Evolutionary conservation across 305 asterid species (phyloP).

Genomic region (Fraxinus sp.): DNA sequence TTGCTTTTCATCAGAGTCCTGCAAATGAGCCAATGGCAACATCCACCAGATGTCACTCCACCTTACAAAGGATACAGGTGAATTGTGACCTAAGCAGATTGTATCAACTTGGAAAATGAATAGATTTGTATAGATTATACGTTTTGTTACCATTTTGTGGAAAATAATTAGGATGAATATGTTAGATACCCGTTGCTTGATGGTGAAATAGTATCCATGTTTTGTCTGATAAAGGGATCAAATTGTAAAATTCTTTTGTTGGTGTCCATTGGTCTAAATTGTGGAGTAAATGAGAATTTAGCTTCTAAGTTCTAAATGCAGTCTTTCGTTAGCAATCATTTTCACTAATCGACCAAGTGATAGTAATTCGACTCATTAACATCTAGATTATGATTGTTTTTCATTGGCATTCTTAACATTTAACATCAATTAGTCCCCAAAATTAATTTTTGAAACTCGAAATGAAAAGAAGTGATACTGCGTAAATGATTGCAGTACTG

Average conservation of each 20-base stretch:
- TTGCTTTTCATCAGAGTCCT: constrained; percentile 72
- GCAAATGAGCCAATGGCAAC: constrained; percentile 88
- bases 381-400: background rate
- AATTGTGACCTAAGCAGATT: constrained; percentile 10
- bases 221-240: background rate
- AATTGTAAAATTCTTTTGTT: background rate
- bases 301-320: background rate
- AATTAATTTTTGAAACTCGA: background rate
- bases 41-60: constrained; percentile 70
- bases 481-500: background rate
- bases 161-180: background rate
- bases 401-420: background rate
- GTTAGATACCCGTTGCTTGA: background rate
- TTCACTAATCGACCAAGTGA: background rate
- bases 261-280: background rate
- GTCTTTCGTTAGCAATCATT: background rate
- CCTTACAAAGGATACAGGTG: constrained; percentile 92
- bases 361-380: background rate
- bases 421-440: background rate
- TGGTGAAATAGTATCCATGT: background rate
- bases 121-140: background rate
- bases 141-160: background rate
- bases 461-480: background rate
- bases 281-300: background rate
- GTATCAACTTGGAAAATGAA: background rate